A percentile compares a stretch with the other conserved stretches of the same genome.
Conservation (phyloP, 306 rosid species). For the Vigna hirtella region DNA sequence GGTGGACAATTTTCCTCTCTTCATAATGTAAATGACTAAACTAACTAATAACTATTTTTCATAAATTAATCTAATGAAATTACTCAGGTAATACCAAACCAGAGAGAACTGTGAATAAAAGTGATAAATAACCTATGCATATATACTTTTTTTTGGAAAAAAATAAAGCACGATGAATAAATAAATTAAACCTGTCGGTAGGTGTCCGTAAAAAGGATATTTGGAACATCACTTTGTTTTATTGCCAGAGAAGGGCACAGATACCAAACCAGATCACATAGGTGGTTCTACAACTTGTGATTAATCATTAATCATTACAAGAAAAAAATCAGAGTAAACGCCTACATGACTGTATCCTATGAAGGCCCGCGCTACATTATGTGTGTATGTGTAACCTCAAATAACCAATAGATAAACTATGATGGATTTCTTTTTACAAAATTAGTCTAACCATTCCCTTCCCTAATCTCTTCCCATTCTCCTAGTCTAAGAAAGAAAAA, state of each 20-base stretch:
- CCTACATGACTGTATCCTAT: slow-evolving; percentile 39
- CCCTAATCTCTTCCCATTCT: slow-evolving; percentile 33
- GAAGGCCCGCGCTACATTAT: slow-evolving; percentile 39
- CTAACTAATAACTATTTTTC: neutral
- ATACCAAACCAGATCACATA: slow-evolving; percentile 39
- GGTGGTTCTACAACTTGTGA: slow-evolving; percentile 36
- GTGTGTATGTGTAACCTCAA: slow-evolving; percentile 43
- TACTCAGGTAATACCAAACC: neutral
- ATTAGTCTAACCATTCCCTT: slow-evolving; percentile 38
- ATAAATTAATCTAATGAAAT: neutral
- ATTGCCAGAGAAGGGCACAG: neutral
- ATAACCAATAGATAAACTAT: slow-evolving; percentile 41
- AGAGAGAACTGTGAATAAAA: neutral
- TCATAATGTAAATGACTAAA: neutral
- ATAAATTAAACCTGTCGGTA: neutral
- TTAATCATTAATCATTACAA: slow-evolving; percentile 34
- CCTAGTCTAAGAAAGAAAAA: slow-evolving; percentile 37
- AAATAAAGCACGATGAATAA: neutral
- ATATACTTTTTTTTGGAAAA: neutral
- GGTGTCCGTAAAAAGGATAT: neutral
- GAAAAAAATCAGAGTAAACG: slow-evolving; percentile 22
- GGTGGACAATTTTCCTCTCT: neutral
- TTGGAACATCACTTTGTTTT: neutral
- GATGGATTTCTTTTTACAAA: slow-evolving; percentile 60
- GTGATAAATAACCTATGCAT: neutral